These are phyloP conservation scores for Scedosporium boydii DNA, from an alignment of 2,329 filamentous ascomycete genomes.

Conservation along the genomic window DNA sequence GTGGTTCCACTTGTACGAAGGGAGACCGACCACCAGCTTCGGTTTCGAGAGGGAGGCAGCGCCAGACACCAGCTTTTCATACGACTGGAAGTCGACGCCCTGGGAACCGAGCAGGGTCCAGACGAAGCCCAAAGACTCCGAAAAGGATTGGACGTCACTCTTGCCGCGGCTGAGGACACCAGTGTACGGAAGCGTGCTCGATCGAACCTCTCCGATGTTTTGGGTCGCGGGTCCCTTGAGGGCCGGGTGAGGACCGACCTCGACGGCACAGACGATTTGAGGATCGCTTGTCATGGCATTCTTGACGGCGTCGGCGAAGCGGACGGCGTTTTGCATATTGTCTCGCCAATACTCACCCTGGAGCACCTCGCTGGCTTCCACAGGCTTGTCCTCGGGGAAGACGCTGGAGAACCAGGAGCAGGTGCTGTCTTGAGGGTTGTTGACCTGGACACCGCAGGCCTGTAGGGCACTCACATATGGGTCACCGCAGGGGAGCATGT, in stretches of 20 bases:
- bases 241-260: conserved; percentile 39
- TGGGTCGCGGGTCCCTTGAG: conserved; percentile 40
- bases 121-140: neutral
- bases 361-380: neutral
- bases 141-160: conserved; percentile 31
- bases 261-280: conserved; percentile 11
- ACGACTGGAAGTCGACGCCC: conserved; percentile 12
- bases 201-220: conserved; percentile 33
- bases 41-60: neutral
- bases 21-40: conserved; percentile 27
- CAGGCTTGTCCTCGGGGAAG: neutral
- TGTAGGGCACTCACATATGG: conserved; percentile 13
- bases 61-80: conserved; percentile 10
- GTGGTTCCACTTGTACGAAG: conserved; percentile 47
- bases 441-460: conserved; percentile 11
- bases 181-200: conserved; percentile 5
- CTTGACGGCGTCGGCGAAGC: conserved; percentile 29
- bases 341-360: conserved; percentile 30
- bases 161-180: conserved; percentile 14
- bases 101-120: conserved; percentile 17
- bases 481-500: conserved; percentile 19
- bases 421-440: conserved; percentile 9
- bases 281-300: neutral
- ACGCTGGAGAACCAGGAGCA: neutral
- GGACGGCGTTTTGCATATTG: conserved; percentile 35